Base-by-base conservation (phyloP, 768 basidiomycete genomes). In the Tricholoma saponaceum region DNA sequence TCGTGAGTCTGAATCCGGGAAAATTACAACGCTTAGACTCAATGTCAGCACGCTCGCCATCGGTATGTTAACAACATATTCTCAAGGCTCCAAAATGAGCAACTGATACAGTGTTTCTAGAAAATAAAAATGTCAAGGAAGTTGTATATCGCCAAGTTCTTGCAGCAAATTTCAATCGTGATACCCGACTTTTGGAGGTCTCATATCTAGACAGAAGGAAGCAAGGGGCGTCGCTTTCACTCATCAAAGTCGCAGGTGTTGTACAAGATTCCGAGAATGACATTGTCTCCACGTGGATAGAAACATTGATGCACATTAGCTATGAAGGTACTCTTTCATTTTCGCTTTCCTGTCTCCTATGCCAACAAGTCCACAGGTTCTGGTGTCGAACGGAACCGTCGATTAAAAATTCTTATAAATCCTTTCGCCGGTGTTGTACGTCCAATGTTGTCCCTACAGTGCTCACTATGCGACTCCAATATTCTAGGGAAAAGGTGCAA, bases 361-460 rank as follows among this genome's bases (percentile, higher is more conserved):
- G 14, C 13, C 22, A 35, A 53, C 32, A 9, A 37, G 35, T 16
- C 14, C 35, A 14, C 35, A 37, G 71, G 63, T 59, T 49, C 66
- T 78, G 89, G 82, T 41, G 69, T 82, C n/a, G 79, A 80, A 62
- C 83, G 78, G 20, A 68, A 75, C 51, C 78, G 86, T 46, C 72
- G 75, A 18, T 66, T 95, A 28, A 83, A 84, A 60, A 79, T 94
- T 7, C 66, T 95, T 43, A 77, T 95, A 37, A 95, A 95, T 68
- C 93, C 93, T 8, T 72, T 79, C 55, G 85, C 92, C 52, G 93
- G 93, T n/a, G 79, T 76, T 20, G 92, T 91, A 66, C 28, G 86
- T 75, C 1, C 35, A 20, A 20, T 37, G 18, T 5, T 16, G 50
- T 10, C 44, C 16, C 52, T 41, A 41, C 52, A 18, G 33, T n/a